A percentile compares a stretch with the other conserved stretches of the same genome.
Evolutionary conservation across 2,329 filamentous ascomycete species (phyloP).

Genomic region (Cadophora sp.): DNA sequence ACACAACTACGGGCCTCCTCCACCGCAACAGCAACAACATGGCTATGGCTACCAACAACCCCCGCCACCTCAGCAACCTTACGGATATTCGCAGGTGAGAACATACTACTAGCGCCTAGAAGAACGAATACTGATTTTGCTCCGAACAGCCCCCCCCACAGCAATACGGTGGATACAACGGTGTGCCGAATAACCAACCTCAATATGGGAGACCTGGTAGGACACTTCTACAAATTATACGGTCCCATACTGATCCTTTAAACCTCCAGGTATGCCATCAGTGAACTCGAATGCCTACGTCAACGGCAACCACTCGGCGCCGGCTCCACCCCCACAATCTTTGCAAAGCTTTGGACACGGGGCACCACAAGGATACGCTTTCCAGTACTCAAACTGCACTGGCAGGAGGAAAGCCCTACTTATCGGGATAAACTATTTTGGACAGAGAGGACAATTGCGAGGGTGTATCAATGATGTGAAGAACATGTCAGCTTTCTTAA

Average conservation of each 20-base stretch:
- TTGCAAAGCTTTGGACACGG: conserved; percentile 80
- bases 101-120: not conserved
- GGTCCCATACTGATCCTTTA: conserved; percentile 19
- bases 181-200: conserved; percentile 46
- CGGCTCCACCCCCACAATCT: conserved; percentile 66
- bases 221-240: not conserved
- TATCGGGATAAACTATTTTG: conserved; percentile 97
- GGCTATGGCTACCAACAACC: conserved; percentile 58
- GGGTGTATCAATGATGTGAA: conserved; percentile 98
- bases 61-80: conserved; percentile 53
- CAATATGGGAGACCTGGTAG: conserved; percentile 60
- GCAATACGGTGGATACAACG: conserved; percentile 52
- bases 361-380: conserved; percentile 80
- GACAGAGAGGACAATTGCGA: conserved; percentile 85
- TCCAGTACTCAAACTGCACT: conserved; percentile 91
- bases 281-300: conserved; percentile 60
- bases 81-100: conserved; percentile 44
- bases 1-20: conserved; percentile 41
- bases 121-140: conserved; percentile 14
- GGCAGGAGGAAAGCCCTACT: conserved; percentile 87
- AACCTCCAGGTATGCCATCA: conserved; percentile 49
- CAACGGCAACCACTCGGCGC: conserved; percentile 57
- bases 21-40: conserved; percentile 42
- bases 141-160: conserved; percentile 52
- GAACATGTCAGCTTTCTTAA: conserved; percentile 93